A percentile compares a stretch with the other conserved stretches of the same genome.
Conservation (phyloP, 768 basidiomycete species). For the Leccinum truebloodii region DNA sequence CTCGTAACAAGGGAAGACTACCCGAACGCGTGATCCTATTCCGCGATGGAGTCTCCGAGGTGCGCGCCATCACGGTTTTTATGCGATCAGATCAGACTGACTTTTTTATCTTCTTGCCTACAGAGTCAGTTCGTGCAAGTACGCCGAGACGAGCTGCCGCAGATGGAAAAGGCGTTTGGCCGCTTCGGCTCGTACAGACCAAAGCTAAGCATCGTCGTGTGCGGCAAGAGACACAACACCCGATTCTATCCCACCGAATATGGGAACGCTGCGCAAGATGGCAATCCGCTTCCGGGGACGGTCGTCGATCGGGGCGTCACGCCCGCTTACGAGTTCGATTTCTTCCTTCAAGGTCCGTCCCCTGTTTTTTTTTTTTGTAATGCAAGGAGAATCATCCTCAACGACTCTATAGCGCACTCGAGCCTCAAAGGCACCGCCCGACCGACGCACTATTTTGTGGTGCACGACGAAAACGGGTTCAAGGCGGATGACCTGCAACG, state of each 20-base stretch:
- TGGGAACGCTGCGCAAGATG: conserved; percentile 40
- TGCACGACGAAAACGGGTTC: conserved; percentile 55
- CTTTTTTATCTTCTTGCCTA: background rate
- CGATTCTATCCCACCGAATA: conserved; percentile 52
- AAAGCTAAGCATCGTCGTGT: conserved; percentile 52
- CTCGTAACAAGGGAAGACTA: conserved; percentile 34
- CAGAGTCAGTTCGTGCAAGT: conserved; percentile 52
- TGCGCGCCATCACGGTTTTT: conserved; percentile 23
- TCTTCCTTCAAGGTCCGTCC: conserved; percentile 49
- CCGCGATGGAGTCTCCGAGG: conserved; percentile 81
- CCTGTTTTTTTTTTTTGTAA: background rate
- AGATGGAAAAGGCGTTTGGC: conserved; percentile 43
- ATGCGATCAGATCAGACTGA: background rate
- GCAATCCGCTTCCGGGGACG: conserved; percentile 55
- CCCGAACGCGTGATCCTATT: conserved; percentile 50
- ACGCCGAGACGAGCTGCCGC: conserved; percentile 41
- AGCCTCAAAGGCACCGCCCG: conserved; percentile 46
- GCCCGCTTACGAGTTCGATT: conserved; percentile 54
- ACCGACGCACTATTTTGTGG: conserved; percentile 56
- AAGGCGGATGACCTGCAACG: conserved; percentile 49
- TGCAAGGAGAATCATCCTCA: no score
- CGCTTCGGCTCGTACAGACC: conserved; percentile 45
- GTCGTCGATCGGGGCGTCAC: conserved; percentile 58
- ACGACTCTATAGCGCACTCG: conserved; percentile 34
- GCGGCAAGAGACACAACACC: conserved; percentile 58